Evolutionary conservation across 179 eudicot species (phyloP).

Genomic region (Gypsophila paniculata): DNA sequence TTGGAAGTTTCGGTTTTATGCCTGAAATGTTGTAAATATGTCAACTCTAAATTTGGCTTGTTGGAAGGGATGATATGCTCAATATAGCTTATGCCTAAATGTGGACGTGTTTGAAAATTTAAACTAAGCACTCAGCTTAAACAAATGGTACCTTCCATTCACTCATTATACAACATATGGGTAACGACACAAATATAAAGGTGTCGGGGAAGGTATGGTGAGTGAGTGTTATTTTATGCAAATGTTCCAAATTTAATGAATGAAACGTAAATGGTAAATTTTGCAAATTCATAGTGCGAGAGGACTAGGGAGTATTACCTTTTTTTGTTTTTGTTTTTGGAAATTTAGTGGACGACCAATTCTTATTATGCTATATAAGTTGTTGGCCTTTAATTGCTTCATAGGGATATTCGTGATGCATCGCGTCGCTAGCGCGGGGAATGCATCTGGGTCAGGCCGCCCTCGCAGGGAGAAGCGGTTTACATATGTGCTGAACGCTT

Average conservation of each 20-base stretch:
- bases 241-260: no score
- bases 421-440: conserved; percentile 92
- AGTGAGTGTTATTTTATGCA: no score
- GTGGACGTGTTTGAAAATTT: background rate
- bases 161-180: no score
- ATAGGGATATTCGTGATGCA: conserved; percentile 68
- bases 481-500: conserved; percentile 77
- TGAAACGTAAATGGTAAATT: no score
- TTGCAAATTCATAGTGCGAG: no score
- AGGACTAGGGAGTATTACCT: background rate
- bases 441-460: conserved; percentile 68
- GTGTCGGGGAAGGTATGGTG: no score
- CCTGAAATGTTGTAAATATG: background rate
- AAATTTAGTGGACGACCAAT: background rate
- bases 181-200: no score
- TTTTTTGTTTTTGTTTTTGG: background rate
- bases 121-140: background rate
- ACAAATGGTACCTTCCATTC: background rate
- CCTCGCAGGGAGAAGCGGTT: conserved; percentile 89
- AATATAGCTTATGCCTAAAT: background rate
- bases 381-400: background rate
- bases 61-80: background rate
- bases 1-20: background rate
- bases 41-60: background rate
- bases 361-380: background rate